Evolutionary conservation across 2,329 filamentous ascomycete genomes (phyloP), one percentile per base, ranked within the genome.

Genomic region (Chaetomium sp.): DNA sequence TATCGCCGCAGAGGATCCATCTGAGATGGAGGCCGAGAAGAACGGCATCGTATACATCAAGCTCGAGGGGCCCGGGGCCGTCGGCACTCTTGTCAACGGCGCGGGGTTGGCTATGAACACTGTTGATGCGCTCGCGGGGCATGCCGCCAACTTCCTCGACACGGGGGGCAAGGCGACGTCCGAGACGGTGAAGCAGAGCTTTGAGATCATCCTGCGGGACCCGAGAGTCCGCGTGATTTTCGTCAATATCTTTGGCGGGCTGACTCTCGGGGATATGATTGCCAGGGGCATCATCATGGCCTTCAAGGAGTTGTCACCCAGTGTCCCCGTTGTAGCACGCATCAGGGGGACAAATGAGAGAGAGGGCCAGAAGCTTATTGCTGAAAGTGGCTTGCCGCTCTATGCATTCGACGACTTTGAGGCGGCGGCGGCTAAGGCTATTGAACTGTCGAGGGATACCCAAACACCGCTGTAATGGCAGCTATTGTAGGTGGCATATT

Each of bases 41-140:
- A 80, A 88, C 64, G 91, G 91, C 3, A 92, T 96, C 70, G 90
- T 95, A 0, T 96, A 93, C 75, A 84, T 96, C 68, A 88, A 85
- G 71, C 77, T 83, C 64, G 70, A 75, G 1, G 81, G 82, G 2
- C 74, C 80, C 61, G 85, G 83, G 1, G 87, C 87, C 67, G 88
- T 96, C 60, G 93, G 92, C 45, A 96, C 90, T 0, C 81, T 96
- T 68, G 92, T 96, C 68, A 97, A 97, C 73, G 92, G 93, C 51
- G 93, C 93, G 0, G 93, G 93, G 0, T 83, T 97, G 1, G 92
- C 92, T 0, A 95, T 97, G 90, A 95, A 95, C 74, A 96, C 92
- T 0, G 87, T 93, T 65, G 93, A 97, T 74, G 90, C 90, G 0
- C 85, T 97, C 1, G 81, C 84, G 2, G 91, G 91, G 1, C 77